phyloP scores from a whole-genome alignment of 352 stramenopile species.

The Pythium dissimile region DNA sequence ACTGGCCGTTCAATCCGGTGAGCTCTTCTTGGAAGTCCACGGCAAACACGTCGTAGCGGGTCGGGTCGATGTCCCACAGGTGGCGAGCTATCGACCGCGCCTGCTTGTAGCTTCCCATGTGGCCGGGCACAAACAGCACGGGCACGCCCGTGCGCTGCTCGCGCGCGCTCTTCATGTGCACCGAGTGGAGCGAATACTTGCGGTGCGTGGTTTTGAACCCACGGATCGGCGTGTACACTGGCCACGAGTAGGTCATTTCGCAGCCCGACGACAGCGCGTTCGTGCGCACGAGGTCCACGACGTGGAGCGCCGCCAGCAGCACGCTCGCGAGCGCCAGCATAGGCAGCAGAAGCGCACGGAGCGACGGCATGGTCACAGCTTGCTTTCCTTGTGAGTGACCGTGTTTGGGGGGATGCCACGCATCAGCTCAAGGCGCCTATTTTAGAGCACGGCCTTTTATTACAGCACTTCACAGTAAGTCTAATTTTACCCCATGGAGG shows the following conservation, averaged over 20 bases:
- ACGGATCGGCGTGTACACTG: slow-evolving; percentile 62
- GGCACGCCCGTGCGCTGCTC: slow-evolving; percentile 55
- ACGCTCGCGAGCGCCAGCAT: slow-evolving; percentile 45
- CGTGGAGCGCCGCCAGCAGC: slow-evolving; percentile 27
- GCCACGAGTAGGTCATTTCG: slow-evolving; percentile 86
- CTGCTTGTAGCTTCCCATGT: slow-evolving; percentile 86
- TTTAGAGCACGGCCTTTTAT: background rate
- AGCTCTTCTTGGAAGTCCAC: slow-evolving; percentile 75
- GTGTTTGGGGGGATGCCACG: slow-evolving; percentile 10
- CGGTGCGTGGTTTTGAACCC: slow-evolving; percentile 37
- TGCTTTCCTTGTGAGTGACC: background rate
- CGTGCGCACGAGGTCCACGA: slow-evolving; percentile 38
- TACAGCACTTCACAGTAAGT: background rate
- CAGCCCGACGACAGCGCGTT: slow-evolving; percentile 40
- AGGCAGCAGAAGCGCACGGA: slow-evolving; percentile 39
- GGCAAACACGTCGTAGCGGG: slow-evolving; percentile 77
- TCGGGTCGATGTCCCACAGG: slow-evolving; percentile 49
- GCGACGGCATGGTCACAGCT: slow-evolving; percentile 4
- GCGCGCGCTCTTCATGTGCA: slow-evolving; percentile 63
- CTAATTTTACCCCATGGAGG: slow-evolving; percentile 4
- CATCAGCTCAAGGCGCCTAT: slow-evolving; percentile 2
- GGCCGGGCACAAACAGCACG: slow-evolving; percentile 79
- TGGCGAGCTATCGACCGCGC: slow-evolving; percentile 73
- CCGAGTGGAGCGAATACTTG: slow-evolving; percentile 66
- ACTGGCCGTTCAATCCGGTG: slow-evolving; percentile 64